phyloP scores from a whole-genome alignment of 352 stramenopile genomes.

The Pythium diclinum region DNA sequence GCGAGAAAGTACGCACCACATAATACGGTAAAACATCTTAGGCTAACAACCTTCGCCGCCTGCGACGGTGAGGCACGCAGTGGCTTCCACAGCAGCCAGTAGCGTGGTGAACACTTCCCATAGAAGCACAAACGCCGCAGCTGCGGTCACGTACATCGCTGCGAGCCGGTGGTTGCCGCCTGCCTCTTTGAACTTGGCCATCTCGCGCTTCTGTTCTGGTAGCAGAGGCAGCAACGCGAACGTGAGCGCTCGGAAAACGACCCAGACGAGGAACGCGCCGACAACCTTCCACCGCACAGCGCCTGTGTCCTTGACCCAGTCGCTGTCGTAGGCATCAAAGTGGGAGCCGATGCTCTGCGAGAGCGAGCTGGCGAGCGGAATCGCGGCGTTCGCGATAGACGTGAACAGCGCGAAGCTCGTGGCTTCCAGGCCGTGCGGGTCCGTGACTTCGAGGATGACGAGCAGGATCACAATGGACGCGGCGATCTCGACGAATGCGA shows the following conservation, averaged over 20 bases:
- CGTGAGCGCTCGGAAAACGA: slow-evolving; percentile 35
- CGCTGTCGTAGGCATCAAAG: slow-evolving; percentile 61
- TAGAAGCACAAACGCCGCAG: slow-evolving; percentile 40
- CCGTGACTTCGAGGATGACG: slow-evolving; percentile 40
- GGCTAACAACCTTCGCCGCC: slow-evolving; percentile 59
- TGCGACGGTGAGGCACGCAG: slow-evolving; percentile 59
- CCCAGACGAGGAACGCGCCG: slow-evolving; percentile 44
- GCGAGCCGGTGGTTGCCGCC: slow-evolving; percentile 16
- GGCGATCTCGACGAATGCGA: slow-evolving; percentile 46
- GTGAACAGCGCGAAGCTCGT: slow-evolving; percentile 51
- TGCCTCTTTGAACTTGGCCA: slow-evolving; percentile 31
- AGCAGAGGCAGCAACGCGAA: slow-evolving; percentile 41
- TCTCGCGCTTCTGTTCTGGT: slow-evolving; percentile 35
- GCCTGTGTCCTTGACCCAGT: slow-evolving; percentile 42
- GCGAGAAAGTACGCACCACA: background rate
- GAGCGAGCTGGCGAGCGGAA: slow-evolving; percentile 52
- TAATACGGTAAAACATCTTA: background rate
- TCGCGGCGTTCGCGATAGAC: slow-evolving; percentile 49
- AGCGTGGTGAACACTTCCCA: slow-evolving; percentile 55
- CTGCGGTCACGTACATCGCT: slow-evolving; percentile 29
- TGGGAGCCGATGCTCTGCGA: slow-evolving; percentile 59
- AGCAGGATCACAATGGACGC: slow-evolving; percentile 54
- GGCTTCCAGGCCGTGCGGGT: slow-evolving; percentile 41
- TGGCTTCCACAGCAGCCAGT: slow-evolving; percentile 48
- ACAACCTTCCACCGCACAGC: slow-evolving; percentile 43